phyloP scores from a whole-genome alignment of 495 filamentous ascomycete genomes.

The Xylona heveae region DNA sequence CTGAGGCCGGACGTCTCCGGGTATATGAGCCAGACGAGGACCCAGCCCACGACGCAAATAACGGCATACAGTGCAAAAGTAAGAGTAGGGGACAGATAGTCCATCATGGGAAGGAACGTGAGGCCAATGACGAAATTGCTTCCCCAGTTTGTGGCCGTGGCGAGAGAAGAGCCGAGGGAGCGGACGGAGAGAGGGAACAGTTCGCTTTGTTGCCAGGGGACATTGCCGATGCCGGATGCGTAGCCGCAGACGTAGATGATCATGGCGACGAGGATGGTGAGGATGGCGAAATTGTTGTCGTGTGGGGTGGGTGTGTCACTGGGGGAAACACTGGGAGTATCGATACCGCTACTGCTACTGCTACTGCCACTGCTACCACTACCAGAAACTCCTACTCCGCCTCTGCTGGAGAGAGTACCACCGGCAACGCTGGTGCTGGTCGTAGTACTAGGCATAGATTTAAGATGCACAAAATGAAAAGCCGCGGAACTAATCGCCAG shows the following conservation, averaged over 20 bases:
- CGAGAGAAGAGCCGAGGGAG: slow-evolving; percentile 57
- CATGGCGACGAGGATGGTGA: slow-evolving; percentile 45
- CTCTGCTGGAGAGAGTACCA: slow-evolving; percentile 7
- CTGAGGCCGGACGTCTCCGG: slow-evolving; percentile 67
- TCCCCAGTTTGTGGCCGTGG: slow-evolving; percentile 77
- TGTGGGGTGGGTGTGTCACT: slow-evolving; percentile 1
- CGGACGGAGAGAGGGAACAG: slow-evolving; percentile 73
- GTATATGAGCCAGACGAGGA: slow-evolving; percentile 47
- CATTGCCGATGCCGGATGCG: slow-evolving; percentile 72
- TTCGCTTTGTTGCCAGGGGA: slow-evolving; percentile 88
- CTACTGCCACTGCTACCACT: no score
- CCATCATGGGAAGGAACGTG: slow-evolving; percentile 75
- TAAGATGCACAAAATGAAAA: slow-evolving; percentile 40
- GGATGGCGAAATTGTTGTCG: slow-evolving; percentile 13
- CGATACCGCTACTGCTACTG: no score
- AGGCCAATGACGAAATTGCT: slow-evolving; percentile 75
- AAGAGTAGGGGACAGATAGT: no score
- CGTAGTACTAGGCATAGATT: slow-evolving; percentile 16
- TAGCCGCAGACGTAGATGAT: slow-evolving; percentile 72
- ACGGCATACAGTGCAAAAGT: slow-evolving; percentile 58
- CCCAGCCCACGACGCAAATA: slow-evolving; percentile 46
- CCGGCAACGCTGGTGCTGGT: slow-evolving; percentile 6
- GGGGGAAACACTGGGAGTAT: no score
- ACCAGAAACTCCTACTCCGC: slow-evolving; percentile 5
- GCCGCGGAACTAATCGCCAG: slow-evolving; percentile 34